Evolutionary conservation across 2,329 filamentous ascomycete species (phyloP), one percentile per base, ranked within the genome.

Genomic region (Apiospora marii): DNA sequence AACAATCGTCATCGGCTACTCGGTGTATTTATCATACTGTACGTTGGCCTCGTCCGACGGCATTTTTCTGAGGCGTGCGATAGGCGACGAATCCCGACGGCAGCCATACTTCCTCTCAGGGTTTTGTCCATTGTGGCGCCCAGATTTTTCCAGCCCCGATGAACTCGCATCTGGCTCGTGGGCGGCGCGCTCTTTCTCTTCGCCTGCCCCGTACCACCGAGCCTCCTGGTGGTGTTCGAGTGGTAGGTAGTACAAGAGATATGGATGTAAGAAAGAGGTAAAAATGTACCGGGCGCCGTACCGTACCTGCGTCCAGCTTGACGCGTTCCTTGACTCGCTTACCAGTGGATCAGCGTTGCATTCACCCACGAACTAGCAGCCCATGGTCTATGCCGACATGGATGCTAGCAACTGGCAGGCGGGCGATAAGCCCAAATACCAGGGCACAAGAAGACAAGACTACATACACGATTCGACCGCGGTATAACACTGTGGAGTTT

Each of bases 321-420:
- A 49, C 44, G 44, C 67, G 44, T 41, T 69, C 44, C 58, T 69
- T 44, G 48, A 49, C 67, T 69, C 67, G 67, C 67, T 69, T 69
- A 16, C 34, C 19, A 13, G 67, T 69, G 67, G 67, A 19, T 8
- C 67, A 49, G 43, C 67, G 67, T 69, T 37, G 27, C 67, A 69
- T 69, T 49, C 27, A 48, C 67, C 67, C 44, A 37, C 44, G 44
- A 69, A 34, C 48, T 46, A 37, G 67, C 67, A 24, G 67, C 14
- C 48, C 67, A 69, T 49, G 67, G 67, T 69, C 67, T 37, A 69
- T 64, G 58, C 58, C 58, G 58, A 64, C 58, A 64, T 64, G 58
- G 58, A 64, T 64, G 34, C n/a, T 19, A 64, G 34, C 19, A 41
- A 34, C 58, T 64, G 58, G 58, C 34, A 41, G 58, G 58, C 58